Base-by-base conservation (phyloP, 495 filamentous ascomycete species). In the Podospora pseudoanserina region DNA sequence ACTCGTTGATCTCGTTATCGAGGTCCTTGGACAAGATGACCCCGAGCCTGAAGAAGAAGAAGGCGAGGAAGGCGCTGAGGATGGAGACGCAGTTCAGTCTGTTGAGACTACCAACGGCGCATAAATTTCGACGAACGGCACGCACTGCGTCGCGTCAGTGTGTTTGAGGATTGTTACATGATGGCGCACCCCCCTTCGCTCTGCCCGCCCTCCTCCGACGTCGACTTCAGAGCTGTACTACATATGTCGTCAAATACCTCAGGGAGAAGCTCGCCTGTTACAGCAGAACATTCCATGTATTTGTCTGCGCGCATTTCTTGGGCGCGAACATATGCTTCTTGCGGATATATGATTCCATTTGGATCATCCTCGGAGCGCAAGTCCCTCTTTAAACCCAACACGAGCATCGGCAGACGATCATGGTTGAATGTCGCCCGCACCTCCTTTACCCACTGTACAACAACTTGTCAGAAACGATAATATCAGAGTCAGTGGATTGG, bases 271-370 rank as follows among this genome's bases (percentile, higher is more conserved):
- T 97, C 92, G 3, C 93, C 93, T n/a, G 92, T 96, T 27, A 90
- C 77, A 39, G 93, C 92, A 18, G 92, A 95, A 77, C 93, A 97
- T 74, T 97, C 93, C 61, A 92, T 90, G 79, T 97, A 97, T 56
- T 87, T 86, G 84, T 97, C 93, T 76, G 89, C 92, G 60, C 91
- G 82, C 79, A 96, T 86, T 74, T 91, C 90, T 73, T 94, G 91
- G 15, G 93, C 90, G 44, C 92, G 81, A n/a, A 82, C 80, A 70
- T 93, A 87, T 2, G 85, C 89, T 74, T 92, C 89, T 74, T 91
- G 86, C 32, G 90, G 91, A 68, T 90, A 89, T 30, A 92, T 90
- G 44, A 89, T 84, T 3, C 85, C 87, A 62, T 89, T 88, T 27
- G 87, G 87, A 69, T 91, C 89, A 4, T 75, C 73, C 66, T 85